phyloP scores from a whole-genome alignment of 1,284 basidiomycete genomes.

The Boletus sp. region DNA sequence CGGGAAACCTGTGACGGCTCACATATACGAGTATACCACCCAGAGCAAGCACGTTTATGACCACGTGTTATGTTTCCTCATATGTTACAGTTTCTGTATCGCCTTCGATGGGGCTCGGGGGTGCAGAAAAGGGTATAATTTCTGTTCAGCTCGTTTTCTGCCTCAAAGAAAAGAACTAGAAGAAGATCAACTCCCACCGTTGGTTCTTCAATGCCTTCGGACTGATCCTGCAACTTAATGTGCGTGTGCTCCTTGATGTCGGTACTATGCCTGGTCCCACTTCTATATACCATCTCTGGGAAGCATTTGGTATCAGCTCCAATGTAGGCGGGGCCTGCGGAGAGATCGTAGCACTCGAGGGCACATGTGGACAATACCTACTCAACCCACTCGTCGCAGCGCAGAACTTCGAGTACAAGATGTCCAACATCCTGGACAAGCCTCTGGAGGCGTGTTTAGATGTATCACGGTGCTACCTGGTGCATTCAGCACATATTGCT shows the following conservation, averaged over 20 bases:
- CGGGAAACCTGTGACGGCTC: slow-evolving; percentile 84
- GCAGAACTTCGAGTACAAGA: slow-evolving; percentile 98
- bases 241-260: slow-evolving; percentile 93
- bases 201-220: slow-evolving; percentile 94
- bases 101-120: slow-evolving; percentile 81
- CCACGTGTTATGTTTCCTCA: slow-evolving; percentile 16
- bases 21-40: slow-evolving; percentile 95
- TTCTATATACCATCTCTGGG: slow-evolving; percentile 96
- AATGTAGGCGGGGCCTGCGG: slow-evolving; percentile 97
- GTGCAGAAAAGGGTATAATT: slow-evolving; percentile 77
- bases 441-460: slow-evolving; percentile 86
- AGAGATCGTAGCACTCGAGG: slow-evolving; percentile 94
- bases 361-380: slow-evolving; percentile 76
- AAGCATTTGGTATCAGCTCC: slow-evolving; percentile 94
- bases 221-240: slow-evolving; percentile 80
- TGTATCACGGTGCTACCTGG: slow-evolving; percentile 94
- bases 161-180: slow-evolving; percentile 91
- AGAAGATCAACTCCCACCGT: slow-evolving; percentile 93
- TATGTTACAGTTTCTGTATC: slow-evolving; percentile 72
- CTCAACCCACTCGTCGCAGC: slow-evolving; percentile 88
- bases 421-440: slow-evolving; percentile 92
- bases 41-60: slow-evolving; percentile 59
- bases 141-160: slow-evolving; percentile 96
- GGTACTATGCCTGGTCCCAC: slow-evolving; percentile 92
- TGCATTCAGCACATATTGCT: slow-evolving; percentile 91